A percentile compares a stretch with the other conserved stretches of the same genome.
Evolutionary conservation across 164 flowering plant genomes (phyloP).

Genomic region (Tetrastigma voinierianum): DNA sequence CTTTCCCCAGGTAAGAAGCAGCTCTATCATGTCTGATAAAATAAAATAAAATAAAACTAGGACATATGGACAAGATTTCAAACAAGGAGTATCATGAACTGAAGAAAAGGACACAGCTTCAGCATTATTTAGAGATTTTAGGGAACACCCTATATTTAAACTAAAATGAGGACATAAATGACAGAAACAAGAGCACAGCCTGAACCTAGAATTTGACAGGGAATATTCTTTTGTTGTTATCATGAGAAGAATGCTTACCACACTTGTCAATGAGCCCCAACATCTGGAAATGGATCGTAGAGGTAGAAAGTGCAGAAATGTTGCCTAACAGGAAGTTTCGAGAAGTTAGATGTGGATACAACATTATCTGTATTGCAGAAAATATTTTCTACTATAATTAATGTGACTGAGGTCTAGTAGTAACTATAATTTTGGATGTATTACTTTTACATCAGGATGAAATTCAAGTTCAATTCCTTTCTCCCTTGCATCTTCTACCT

Average conservation of each 20-base stretch:
- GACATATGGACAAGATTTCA: too few species aligned
- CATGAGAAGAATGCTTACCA: conserved; percentile 43
- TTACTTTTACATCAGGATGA: conserved; percentile 87
- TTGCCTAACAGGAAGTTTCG: conserved; percentile 44
- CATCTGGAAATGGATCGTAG: conserved; percentile 82
- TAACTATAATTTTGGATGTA: not conserved
- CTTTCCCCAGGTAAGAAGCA: conserved; percentile 7
- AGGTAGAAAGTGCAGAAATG: conserved; percentile 75
- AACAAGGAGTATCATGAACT: too few species aligned
- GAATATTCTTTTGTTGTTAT: not conserved
- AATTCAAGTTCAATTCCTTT: conserved; percentile 78
- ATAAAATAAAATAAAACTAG: too few species aligned
- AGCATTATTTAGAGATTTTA: too few species aligned
- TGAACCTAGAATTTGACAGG: too few species aligned
- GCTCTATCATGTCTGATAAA: too few species aligned
- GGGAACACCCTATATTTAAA: too few species aligned
- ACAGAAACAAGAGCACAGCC: too few species aligned
- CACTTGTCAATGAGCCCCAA: conserved; percentile 74
- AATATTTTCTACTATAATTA: not conserved
- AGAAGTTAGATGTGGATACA: conserved; percentile 9
- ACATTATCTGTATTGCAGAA: not conserved
- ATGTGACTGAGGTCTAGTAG: not conserved
- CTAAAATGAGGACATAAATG: too few species aligned
- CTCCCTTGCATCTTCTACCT: conserved; percentile 80
- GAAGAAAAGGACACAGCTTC: too few species aligned